phyloP scores from a whole-genome alignment of 2,329 filamentous ascomycete species.

The Didymella glomerata region DNA sequence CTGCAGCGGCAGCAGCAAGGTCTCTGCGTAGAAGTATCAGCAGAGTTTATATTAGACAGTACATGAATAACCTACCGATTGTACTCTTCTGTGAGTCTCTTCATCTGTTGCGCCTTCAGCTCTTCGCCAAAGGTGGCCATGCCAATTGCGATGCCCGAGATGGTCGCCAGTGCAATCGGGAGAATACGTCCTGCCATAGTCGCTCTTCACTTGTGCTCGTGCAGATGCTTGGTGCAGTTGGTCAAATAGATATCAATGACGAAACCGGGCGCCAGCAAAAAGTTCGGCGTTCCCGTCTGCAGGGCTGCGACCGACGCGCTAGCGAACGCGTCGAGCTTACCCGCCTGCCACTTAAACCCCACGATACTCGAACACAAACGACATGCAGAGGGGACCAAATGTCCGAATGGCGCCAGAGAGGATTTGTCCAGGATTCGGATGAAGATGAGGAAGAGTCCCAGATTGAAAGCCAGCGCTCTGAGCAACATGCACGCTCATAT shows the following conservation, averaged over 20 bases:
- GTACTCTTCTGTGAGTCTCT: slow-evolving; percentile 47
- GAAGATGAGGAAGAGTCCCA: slow-evolving; percentile 55
- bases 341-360: slow-evolving; percentile 28
- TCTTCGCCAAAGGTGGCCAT: slow-evolving; percentile 47
- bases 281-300: slow-evolving; percentile 28
- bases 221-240: slow-evolving; percentile 1
- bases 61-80: slow-evolving; percentile 33
- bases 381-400: slow-evolving; percentile 54
- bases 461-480: slow-evolving; percentile 37
- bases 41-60: slow-evolving; percentile 3
- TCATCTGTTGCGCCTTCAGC: slow-evolving; percentile 44
- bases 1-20: slow-evolving; percentile 30
- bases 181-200: slow-evolving; percentile 47
- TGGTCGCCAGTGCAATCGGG: slow-evolving; percentile 42
- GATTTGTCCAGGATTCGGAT: slow-evolving; percentile 62
- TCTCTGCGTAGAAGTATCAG: slow-evolving; percentile 34
- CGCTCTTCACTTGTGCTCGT: background rate
- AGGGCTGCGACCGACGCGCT: slow-evolving; percentile 24
- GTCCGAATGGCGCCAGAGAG: slow-evolving; percentile 59
- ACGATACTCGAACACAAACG: slow-evolving; percentile 30
- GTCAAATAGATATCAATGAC: slow-evolving; percentile 25
- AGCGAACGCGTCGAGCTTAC: slow-evolving; percentile 24
- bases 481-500: slow-evolving; percentile 22
- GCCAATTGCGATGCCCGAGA: slow-evolving; percentile 45
- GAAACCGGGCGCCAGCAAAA: slow-evolving; percentile 26